Percentiles rank a stretch among this genome's conserved stretches.
Evolutionary conservation across 768 basidiomycete genomes (phyloP).

Genomic region (Mycena filopes): DNA sequence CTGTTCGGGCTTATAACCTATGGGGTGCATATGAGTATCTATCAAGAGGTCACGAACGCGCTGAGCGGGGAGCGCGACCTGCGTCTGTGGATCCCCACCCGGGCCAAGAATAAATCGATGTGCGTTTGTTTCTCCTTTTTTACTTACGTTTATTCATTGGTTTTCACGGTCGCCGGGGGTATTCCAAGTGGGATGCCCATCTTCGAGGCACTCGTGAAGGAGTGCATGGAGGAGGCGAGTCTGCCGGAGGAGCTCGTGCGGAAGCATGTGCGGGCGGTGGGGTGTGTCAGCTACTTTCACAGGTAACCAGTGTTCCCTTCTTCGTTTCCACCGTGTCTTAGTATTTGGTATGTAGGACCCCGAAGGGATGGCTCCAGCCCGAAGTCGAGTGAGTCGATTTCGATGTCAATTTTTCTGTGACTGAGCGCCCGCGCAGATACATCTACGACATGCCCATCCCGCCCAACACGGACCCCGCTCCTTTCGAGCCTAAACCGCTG

Average conservation of each 20-base stretch:
- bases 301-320: conserved; percentile 49
- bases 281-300: conserved; percentile 86
- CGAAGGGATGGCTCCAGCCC: conserved; percentile 84
- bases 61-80: conserved; percentile 51
- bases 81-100: conserved; percentile 88
- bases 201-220: conserved; percentile 86
- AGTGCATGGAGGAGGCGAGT: conserved; percentile 94
- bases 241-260: conserved; percentile 73
- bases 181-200: conserved; percentile 82
- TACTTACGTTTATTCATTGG: background rate
- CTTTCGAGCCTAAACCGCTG: conserved; percentile 74
- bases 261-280: conserved; percentile 66
- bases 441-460: conserved; percentile 87
- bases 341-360: conserved; percentile 51
- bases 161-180: conserved; percentile 82
- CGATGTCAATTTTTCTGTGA: background rate
- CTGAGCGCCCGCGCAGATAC: conserved; percentile 59
- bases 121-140: conserved; percentile 48
- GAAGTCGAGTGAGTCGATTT: conserved; percentile 75
- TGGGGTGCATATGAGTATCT: conserved; percentile 91
- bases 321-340: background rate
- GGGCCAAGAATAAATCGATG: conserved; percentile 91
- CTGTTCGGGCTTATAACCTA: conserved; percentile 92
- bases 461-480: conserved; percentile 51
- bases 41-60: conserved; percentile 51